These are phyloP conservation scores for Galium porrigens DNA, from an alignment of 305 asterid genomes.

Conservation along the genomic window DNA sequence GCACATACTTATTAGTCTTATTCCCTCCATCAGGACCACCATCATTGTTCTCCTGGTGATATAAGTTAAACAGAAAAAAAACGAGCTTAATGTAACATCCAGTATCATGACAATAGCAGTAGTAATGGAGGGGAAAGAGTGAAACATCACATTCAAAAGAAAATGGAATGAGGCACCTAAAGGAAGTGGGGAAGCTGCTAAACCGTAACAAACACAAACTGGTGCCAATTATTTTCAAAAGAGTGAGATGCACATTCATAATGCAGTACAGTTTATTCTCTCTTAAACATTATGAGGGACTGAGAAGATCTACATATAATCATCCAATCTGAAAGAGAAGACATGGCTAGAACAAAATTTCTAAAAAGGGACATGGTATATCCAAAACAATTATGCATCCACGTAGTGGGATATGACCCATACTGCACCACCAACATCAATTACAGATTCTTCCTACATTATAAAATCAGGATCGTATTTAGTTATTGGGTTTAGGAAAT, in stretches of 20 bases:
- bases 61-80: slow-evolving; percentile 14
- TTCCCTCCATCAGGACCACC: slow-evolving; percentile 70
- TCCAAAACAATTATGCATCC: neutral
- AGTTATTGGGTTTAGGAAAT: neutral
- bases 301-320: neutral
- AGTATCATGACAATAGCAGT: slow-evolving; percentile 16
- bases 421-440: neutral
- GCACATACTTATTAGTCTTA: slow-evolving; percentile 45
- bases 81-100: neutral
- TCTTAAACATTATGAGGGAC: neutral
- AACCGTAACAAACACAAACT: neutral
- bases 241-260: slow-evolving; percentile 1
- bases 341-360: neutral
- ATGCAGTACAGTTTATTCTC: neutral
- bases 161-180: neutral
- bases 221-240: neutral
- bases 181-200: neutral
- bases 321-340: slow-evolving; percentile 3
- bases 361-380: neutral
- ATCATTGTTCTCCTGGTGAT: slow-evolving; percentile 44
- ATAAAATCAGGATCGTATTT: neutral
- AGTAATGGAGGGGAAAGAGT: slow-evolving; percentile 8
- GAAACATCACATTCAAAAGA: slow-evolving; percentile 4
- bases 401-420: slow-evolving; percentile 2
- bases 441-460: neutral